Percentiles rank a stretch among this genome's conserved stretches.
Conservation (phyloP, 768 basidiomycete genomes). For the Asterophora lycoperdoides region DNA sequence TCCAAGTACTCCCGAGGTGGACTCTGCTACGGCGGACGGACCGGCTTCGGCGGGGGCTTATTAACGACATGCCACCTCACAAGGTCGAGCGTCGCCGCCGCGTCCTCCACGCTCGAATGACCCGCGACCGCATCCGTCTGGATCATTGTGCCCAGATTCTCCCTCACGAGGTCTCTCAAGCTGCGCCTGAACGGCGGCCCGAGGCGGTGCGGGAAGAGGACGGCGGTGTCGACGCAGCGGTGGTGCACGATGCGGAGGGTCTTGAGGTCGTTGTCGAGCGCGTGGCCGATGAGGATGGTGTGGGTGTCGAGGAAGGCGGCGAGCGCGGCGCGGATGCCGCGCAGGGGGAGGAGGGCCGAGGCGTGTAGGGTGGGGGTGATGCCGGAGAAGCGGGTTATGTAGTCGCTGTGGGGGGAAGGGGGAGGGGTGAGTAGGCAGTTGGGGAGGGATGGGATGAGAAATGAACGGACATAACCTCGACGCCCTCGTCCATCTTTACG, state of each 20-base stretch:
- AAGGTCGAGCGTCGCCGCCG: conserved; percentile 81
- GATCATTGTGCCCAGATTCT: conserved; percentile 76
- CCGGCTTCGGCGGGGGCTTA: conserved; percentile 33
- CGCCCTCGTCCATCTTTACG: conserved; percentile 75
- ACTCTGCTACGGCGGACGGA: not conserved
- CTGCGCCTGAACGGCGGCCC: conserved; percentile 78
- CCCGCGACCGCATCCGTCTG: conserved; percentile 77
- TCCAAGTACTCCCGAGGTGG: too few species aligned
- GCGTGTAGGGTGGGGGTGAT: conserved; percentile 56
- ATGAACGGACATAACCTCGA: conserved; percentile 75
- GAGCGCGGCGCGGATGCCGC: conserved; percentile 62
- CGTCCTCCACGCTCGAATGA: conserved; percentile 91
- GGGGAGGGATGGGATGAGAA: too few species aligned
- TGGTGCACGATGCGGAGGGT: conserved; percentile 85
- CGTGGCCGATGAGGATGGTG: conserved; percentile 88
- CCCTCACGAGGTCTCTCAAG: conserved; percentile 76
- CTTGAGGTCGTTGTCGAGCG: conserved; percentile 91
- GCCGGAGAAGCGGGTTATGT: conserved; percentile 89
- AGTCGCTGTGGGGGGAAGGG: conserved; percentile 53
- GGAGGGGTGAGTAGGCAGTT: too few species aligned
- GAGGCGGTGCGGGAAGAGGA: conserved; percentile 76
- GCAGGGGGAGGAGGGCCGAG: conserved; percentile 62
- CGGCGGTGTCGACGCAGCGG: conserved; percentile 80
- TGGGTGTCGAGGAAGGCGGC: conserved; percentile 68
- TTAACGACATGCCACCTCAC: conserved; percentile 80